Base-by-base conservation (phyloP, 768 basidiomycete genomes). In the Tylopilus intermedius region DNA sequence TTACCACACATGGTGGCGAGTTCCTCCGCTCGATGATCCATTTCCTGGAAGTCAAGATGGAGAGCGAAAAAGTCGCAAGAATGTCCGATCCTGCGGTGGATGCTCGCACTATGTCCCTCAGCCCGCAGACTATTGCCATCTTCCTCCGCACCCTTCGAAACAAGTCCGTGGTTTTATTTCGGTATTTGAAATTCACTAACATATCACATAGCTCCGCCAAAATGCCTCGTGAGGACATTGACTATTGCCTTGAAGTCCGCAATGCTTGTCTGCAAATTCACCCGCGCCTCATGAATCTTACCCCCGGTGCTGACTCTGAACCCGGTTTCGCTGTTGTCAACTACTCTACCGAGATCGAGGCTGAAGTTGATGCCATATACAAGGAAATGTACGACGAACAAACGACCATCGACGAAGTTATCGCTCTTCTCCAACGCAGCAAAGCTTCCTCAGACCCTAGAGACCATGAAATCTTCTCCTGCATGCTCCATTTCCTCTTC, bases 401-500 rank as follows among this genome's bases (percentile, higher is more conserved):
- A 61, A 89, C 92, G 50, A 81, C 90, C 51, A 92, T 98, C 62
- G 95, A 98, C 67, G 90, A 95, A 56, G 93, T 98, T 58, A 89
- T 97, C 56, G 73, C 80, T 26, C 84, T 93, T 72, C 83, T 99
- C 26, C 88, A 90, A 70, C 81, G 84, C 50, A 82, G 85, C 74
- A 93, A 94, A 66, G 81, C 79, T 46, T 94, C 94, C 29, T 77
- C 81, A 30, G 90, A 87, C 60, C 72, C 85, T 42, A 83, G 85
- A 51, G 94, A 97, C 61, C 92, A 95, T 67, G 93, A 98, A 72
- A 83, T 96, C 56, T 97, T 97, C 67, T 96, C 94, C n/a, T 97
- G 94, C 81, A 96, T 96, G 85, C 86, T 99, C 47, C 94, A 97
- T 74, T 95, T 96, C 77, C 82, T 99, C 41, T 97, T 99, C 72